Base-by-base conservation (phyloP, 1,284 basidiomycete genomes). In the Stereum hirsutum region DNA sequence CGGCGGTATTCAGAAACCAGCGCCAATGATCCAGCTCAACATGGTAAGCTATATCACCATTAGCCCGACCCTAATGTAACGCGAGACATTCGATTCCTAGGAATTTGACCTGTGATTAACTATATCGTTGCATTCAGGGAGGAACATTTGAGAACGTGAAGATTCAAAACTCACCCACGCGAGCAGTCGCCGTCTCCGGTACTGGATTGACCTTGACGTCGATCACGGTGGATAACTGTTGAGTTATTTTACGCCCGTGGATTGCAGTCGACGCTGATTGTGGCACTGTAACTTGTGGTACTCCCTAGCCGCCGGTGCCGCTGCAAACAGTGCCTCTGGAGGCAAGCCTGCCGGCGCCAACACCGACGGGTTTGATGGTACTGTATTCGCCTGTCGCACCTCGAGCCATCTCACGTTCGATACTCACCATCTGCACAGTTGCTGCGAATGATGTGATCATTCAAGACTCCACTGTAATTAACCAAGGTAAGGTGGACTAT, bases 291-390 rank as follows among this genome's bases (percentile, higher is more conserved):
- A n/a, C 25, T 33, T 14, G 15, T 15, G 30, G 10, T 7, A 4
- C 27, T 42, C 12, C 37, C 12, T 28, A 8, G 62, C 63, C 6
- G 57, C 56, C 2, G 64, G 62, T n/a, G 59, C 61, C 48, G 49
- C 56, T 15, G 63, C 72, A 0, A 75, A 75, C 54, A 56, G 64
- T 5, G 58, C 69, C 33, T 72, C 70, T 48, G 56, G 57, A 27
- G 68, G 70, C 14, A 46, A 56, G 43, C 44, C 57, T 12, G 58
- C 61, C 8, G 63, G 61, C 1, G 59, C 60, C 49, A 65, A 65
- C 49, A 81, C 77, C 2, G 75, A 79, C 44, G 74, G 72, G 2
- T 78, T 80, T 46, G 75, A 79, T 46, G 57, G 61, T n/a, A n/a
- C n/a, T n/a, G n/a, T n/a, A n/a, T n/a, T n/a, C n/a, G n/a, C n/a